phyloP scores from a whole-genome alignment of 352 stramenopile species.

The Globisporangium alternatum region DNA sequence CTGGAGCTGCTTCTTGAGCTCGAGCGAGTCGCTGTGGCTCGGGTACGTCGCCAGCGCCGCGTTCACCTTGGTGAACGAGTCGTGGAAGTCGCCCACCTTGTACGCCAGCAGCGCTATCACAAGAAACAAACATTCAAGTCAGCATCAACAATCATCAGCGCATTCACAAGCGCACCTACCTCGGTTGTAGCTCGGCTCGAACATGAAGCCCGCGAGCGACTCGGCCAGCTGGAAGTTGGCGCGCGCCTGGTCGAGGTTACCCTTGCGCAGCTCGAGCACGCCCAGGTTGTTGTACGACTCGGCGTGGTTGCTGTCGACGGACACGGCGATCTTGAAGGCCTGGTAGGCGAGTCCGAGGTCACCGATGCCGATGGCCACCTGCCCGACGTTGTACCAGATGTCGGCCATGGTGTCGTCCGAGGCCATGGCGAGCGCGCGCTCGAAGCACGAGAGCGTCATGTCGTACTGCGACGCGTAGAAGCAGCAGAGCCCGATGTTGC shows the following conservation, averaged over 20 bases:
- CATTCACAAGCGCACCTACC: constrained; percentile 25
- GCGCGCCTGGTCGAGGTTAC: constrained; percentile 83
- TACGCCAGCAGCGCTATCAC: constrained; percentile 82
- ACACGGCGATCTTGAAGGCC: constrained; percentile 92
- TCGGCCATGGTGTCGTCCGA: constrained; percentile 90
- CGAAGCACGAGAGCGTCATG: constrained; percentile 93
- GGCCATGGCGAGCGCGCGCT: constrained; percentile 84
- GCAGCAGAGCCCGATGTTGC: constrained; percentile 93
- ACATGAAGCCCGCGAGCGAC: constrained; percentile 84
- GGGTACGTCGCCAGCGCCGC: constrained; percentile 78
- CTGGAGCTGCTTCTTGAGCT: constrained; percentile 88
- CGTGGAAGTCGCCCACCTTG: constrained; percentile 90
- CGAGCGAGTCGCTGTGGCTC: constrained; percentile 82
- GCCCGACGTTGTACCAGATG: constrained; percentile 94
- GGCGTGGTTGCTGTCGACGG: constrained; percentile 89
- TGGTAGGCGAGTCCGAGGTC: constrained; percentile 92
- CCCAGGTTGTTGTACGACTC: constrained; percentile 92
- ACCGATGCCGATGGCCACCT: constrained; percentile 91
- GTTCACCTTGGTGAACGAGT: constrained; percentile 85
- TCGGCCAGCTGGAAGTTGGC: constrained; percentile 82
- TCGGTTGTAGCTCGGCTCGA: constrained; percentile 91
- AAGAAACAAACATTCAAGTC: constrained; percentile 1
- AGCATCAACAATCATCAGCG: not conserved
- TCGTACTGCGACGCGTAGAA: constrained; percentile 95
- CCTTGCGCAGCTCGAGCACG: constrained; percentile 88